A percentile compares a stretch with the other conserved stretches of the same genome.
Evolutionary conservation across 75 land plant species (phyloP).

Genomic region (Pseudotsuga menziesii): DNA sequence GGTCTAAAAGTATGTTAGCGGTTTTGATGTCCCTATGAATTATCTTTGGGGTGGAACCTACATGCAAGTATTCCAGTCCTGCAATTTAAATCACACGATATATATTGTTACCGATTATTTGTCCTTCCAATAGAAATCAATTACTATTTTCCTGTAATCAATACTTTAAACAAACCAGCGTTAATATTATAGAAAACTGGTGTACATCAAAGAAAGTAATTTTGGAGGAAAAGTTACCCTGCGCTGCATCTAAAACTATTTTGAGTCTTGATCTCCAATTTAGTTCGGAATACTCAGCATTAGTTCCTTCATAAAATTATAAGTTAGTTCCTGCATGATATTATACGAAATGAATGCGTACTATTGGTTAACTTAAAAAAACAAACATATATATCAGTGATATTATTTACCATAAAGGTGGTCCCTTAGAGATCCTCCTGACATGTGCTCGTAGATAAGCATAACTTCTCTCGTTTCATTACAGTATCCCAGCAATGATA

Average conservation of each 20-base stretch:
- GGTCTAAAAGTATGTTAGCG: conserved; percentile 24
- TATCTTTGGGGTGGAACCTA: conserved; percentile 20
- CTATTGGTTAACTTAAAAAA: no score
- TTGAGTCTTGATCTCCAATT: conserved; percentile 23
- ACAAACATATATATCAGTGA: no score
- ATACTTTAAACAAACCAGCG: no score
- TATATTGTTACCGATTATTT: neutral
- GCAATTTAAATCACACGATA: neutral
- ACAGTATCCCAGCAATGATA: no score
- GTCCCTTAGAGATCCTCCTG: no score
- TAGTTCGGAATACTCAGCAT: neutral
- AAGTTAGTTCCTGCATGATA: neutral
- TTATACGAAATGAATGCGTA: neutral
- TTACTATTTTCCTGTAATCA: neutral
- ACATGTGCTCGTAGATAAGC: no score
- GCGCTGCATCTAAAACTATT: conserved; percentile 24
- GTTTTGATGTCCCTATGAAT: conserved; percentile 33
- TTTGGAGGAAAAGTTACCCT: conserved; percentile 11
- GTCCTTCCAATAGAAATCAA: neutral
- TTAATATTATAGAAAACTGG: neutral
- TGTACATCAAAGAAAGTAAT: neutral
- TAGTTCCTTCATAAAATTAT: neutral
- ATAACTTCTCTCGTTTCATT: no score
- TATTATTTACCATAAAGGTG: no score
- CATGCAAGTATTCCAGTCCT: conserved; percentile 35